These are phyloP conservation scores for Calycina marina DNA, from an alignment of 2,329 filamentous ascomycete genomes.

Conservation along the genomic window DNA sequence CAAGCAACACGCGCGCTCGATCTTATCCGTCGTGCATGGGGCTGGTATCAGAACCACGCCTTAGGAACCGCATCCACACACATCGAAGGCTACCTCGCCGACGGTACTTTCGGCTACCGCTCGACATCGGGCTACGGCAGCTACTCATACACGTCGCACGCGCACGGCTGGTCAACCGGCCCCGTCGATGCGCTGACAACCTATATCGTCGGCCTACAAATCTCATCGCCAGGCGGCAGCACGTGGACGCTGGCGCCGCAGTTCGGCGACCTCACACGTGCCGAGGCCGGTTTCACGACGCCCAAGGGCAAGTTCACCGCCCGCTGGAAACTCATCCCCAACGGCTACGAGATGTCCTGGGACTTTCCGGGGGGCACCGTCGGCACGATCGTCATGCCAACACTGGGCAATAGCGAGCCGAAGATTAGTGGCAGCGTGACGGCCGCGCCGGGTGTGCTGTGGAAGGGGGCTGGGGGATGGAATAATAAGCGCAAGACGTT, in stretches of 20 bases:
- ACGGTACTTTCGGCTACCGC: slow-evolving; percentile 44
- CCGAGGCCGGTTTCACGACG: slow-evolving; percentile 28
- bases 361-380: background rate
- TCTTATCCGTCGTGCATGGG: slow-evolving; percentile 41
- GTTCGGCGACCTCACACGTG: slow-evolving; percentile 25
- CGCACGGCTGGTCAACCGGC: slow-evolving; percentile 35
- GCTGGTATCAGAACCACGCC: slow-evolving; percentile 42
- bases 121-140: slow-evolving; percentile 34
- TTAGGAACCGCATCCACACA: slow-evolving; percentile 44
- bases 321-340: slow-evolving; percentile 12
- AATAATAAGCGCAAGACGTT: background rate
- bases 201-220: slow-evolving; percentile 27
- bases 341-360: slow-evolving; percentile 1
- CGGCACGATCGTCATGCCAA: slow-evolving; percentile 1
- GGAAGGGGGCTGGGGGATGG: background rate
- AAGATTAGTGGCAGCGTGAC: background rate
- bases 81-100: slow-evolving; percentile 40
- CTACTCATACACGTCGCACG: slow-evolving; percentile 32
- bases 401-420: background rate
- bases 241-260: slow-evolving; percentile 27
- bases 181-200: slow-evolving; percentile 32
- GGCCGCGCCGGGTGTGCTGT: background rate
- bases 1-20: slow-evolving; percentile 36
- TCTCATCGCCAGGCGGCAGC: slow-evolving; percentile 24
- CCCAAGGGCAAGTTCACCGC: slow-evolving; percentile 25